Percentiles rank a stretch among this genome's conserved stretches.
These are phyloP conservation scores for Eustoma russellianum DNA, from an alignment of 257 asterid genomes.

Conservation along the genomic window DNA sequence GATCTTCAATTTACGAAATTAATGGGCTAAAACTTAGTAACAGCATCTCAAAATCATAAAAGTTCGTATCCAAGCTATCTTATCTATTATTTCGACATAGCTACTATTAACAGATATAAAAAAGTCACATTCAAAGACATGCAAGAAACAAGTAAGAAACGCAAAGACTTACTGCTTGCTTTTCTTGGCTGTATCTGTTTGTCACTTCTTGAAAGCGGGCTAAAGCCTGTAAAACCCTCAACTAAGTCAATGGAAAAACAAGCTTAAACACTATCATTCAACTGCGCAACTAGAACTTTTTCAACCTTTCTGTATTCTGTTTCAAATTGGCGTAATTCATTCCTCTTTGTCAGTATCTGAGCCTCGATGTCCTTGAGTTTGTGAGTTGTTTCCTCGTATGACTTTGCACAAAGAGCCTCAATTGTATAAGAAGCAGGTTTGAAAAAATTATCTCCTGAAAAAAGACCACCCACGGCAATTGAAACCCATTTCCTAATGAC, in stretches of 20 bases:
- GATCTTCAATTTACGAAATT: too few relatives aligned
- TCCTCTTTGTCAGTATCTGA: constrained; percentile 91
- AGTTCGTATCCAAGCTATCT: not conserved
- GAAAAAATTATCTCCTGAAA: constrained; percentile 96
- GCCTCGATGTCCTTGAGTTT: constrained; percentile 83
- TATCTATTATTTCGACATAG: not conserved
- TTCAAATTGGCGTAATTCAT: constrained; percentile 91
- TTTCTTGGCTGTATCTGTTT: constrained; percentile 83
- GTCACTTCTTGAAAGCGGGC: constrained; percentile 97
- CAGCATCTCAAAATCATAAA: too few relatives aligned
- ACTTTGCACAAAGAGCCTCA: constrained; percentile 89
- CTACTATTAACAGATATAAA: not conserved
- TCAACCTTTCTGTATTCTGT: constrained; percentile 90
- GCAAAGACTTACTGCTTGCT: constrained; percentile 72
- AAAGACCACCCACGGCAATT: constrained; percentile 12
- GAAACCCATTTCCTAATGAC: not conserved
- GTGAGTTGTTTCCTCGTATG: constrained; percentile 82
- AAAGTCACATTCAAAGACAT: not conserved
- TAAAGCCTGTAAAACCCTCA: constrained; percentile 58
- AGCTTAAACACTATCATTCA: not conserved
- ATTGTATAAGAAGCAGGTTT: constrained; percentile 79
- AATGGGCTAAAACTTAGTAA: too few relatives aligned
- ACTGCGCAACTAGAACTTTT: constrained; percentile 1
- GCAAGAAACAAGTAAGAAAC: not conserved
- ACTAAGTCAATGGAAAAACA: not conserved